These are phyloP conservation scores for Rhodotorula sphaerocarpa DNA, from an alignment of 768 basidiomycete species.

Conservation along the genomic window DNA sequence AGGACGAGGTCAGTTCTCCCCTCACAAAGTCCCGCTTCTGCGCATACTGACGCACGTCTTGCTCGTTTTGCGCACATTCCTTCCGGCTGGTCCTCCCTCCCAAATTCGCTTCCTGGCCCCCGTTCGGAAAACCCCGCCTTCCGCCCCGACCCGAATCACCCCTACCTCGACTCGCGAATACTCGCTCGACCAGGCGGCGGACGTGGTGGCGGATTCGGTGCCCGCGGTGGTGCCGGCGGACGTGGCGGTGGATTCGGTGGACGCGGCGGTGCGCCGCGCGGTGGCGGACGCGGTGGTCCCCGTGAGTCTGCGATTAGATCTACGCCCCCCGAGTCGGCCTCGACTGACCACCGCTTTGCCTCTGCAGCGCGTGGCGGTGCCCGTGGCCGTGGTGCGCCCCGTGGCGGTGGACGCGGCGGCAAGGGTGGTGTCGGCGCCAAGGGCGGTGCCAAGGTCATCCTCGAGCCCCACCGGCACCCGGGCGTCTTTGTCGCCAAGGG, in stretches of 20 bases:
- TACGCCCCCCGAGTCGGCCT: too few species aligned
- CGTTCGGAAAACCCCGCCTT: too few species aligned
- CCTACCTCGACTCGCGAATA: not conserved
- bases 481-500: slow-evolving; percentile 92
- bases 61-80: too few species aligned
- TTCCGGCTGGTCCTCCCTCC: too few species aligned
- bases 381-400: slow-evolving; percentile 38
- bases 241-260: not conserved
- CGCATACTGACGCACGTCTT: too few species aligned
- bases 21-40: too few species aligned
- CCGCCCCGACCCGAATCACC: too few species aligned
- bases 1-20: slow-evolving; percentile 1
- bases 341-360: too few species aligned
- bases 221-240: slow-evolving; percentile 1
- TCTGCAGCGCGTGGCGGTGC: slow-evolving; percentile 1
- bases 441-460: slow-evolving; percentile 77
- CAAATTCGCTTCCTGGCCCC: too few species aligned
- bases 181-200: slow-evolving; percentile 35
- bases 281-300: not conserved
- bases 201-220: slow-evolving; percentile 41
- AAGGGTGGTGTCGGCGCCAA: slow-evolving; percentile 64
- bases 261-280: not conserved
- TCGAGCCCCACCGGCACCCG: slow-evolving; percentile 89
- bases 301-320: too few species aligned
- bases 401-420: slow-evolving; percentile 47